These are phyloP conservation scores for Marchantia polymorpha DNA, from an alignment of 225 moss, liverwort and hornwort species.

Conservation along the genomic window DNA sequence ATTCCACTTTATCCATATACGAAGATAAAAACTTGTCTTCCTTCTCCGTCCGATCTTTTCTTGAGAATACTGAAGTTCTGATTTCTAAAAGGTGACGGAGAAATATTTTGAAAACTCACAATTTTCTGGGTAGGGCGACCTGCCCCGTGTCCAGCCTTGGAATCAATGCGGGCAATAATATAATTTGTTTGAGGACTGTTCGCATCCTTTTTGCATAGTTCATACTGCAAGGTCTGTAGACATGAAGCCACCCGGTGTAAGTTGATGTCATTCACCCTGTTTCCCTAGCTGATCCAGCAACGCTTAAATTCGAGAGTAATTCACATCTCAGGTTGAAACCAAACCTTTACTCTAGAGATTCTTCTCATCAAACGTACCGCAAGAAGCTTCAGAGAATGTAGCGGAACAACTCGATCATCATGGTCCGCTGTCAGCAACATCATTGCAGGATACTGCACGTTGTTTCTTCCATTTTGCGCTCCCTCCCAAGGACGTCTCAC, in stretches of 20 bases:
- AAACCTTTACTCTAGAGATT: neutral
- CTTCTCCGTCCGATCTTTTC: no score
- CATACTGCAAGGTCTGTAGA: constrained; percentile 45
- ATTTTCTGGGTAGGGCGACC: constrained; percentile 84
- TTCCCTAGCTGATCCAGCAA: neutral
- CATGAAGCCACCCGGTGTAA: neutral
- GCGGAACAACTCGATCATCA: constrained; percentile 90
- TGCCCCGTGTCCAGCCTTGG: constrained; percentile 85
- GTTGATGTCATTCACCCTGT: neutral
- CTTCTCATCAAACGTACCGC: constrained; percentile 32
- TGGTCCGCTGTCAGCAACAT: constrained; percentile 87
- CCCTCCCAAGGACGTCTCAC: constrained; percentile 78
- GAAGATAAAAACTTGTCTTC: no score
- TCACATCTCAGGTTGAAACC: neutral
- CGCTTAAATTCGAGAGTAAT: neutral
- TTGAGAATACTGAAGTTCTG: neutral
- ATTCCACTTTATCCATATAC: no score
- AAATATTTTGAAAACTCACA: constrained; percentile 28
- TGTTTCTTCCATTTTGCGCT: constrained; percentile 24
- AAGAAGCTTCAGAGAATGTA: constrained; percentile 60
- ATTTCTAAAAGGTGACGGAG: neutral
- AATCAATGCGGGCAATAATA: constrained; percentile 76
- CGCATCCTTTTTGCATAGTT: constrained; percentile 26
- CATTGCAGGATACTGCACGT: constrained; percentile 56
- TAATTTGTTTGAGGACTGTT: constrained; percentile 43